Conservation (phyloP, 2,329 filamentous ascomycete species). For the Paraphaeosphaeria sporulosa region DNA sequence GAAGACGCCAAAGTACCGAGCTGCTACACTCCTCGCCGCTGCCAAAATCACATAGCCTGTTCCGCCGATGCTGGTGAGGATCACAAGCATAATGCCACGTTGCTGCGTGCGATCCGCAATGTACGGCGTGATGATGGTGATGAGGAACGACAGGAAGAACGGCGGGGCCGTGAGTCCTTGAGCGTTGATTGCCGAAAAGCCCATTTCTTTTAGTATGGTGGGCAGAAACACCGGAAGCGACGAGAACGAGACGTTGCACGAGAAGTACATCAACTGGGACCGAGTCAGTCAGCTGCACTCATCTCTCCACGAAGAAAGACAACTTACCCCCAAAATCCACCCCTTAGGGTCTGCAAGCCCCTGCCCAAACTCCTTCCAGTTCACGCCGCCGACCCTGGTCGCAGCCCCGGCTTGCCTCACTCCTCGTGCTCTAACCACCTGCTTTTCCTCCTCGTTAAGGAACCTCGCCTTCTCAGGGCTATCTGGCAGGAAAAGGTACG, state of each 20-base stretch:
- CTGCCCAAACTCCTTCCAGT: constrained; percentile 39
- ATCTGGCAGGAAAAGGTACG: constrained; percentile 56
- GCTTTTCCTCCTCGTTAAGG: constrained; percentile 52
- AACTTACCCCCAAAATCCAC: constrained; percentile 44
- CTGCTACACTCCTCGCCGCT: constrained; percentile 58
- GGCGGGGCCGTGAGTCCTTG: constrained; percentile 77
- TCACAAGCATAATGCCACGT: constrained; percentile 66
- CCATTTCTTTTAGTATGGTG: constrained; percentile 63
- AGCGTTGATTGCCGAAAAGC: constrained; percentile 70
- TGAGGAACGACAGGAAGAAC: constrained; percentile 71
- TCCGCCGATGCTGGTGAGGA: constrained; percentile 64
- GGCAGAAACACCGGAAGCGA: constrained; percentile 54
- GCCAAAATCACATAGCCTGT: constrained; percentile 72
- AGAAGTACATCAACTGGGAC: constrained; percentile 45
- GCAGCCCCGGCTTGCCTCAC: constrained; percentile 40
- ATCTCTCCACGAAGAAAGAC: neutral
- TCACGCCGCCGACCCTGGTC: constrained; percentile 36
- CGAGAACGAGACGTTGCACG: constrained; percentile 61
- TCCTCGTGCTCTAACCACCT: constrained; percentile 38
- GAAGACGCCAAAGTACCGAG: constrained; percentile 62
- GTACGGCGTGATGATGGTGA: constrained; percentile 68
- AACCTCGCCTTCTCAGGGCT: constrained; percentile 53
- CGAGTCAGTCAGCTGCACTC: neutral
- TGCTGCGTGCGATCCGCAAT: constrained; percentile 72
- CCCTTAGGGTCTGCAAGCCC: constrained; percentile 43